A percentile compares a stretch with the other conserved stretches of the same genome.
Conservation (phyloP, 768 basidiomycete genomes). For the Pleurotus eryngii region DNA sequence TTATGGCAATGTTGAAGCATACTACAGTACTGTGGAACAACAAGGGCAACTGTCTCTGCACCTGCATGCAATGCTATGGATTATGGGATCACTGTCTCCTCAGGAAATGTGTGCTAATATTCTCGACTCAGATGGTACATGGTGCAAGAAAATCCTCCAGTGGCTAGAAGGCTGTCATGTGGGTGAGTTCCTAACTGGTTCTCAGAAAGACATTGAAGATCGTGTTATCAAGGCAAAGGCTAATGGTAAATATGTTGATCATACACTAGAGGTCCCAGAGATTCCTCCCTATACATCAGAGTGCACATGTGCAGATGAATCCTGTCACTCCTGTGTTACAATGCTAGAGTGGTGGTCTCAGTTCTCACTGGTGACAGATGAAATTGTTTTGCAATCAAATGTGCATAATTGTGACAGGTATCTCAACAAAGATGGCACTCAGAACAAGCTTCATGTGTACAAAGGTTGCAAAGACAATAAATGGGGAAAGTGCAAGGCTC, state of each 20-base stretch:
- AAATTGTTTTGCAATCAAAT: slow-evolving; percentile 26
- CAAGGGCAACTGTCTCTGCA: neutral
- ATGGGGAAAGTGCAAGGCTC: slow-evolving; percentile 15
- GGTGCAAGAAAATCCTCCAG: slow-evolving; percentile 18
- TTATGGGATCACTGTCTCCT: neutral
- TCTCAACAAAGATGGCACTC: slow-evolving; percentile 13
- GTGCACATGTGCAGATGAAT: slow-evolving; percentile 8
- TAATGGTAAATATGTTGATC: slow-evolving; percentile 16
- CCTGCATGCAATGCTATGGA: neutral
- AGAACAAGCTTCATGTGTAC: slow-evolving; percentile 4
- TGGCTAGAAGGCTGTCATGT: slow-evolving; percentile 29
- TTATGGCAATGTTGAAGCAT: neutral
- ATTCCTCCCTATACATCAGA: slow-evolving; percentile 13
- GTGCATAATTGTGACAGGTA: slow-evolving; percentile 22
- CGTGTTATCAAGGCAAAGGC: neutral
- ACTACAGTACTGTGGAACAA: neutral
- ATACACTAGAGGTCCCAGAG: slow-evolving; percentile 18
- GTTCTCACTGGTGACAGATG: slow-evolving; percentile 20
- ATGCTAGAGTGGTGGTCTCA: slow-evolving; percentile 10
- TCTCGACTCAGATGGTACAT: neutral
- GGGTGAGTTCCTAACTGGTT: slow-evolving; percentile 27
- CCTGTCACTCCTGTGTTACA: slow-evolving; percentile 18
- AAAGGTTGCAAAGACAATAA: too few relatives aligned
- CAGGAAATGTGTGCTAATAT: neutral
- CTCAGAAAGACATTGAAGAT: slow-evolving; percentile 13